phyloP scores from a whole-genome alignment of 345 rosid species.

The Euphorbia tirucalli region DNA sequence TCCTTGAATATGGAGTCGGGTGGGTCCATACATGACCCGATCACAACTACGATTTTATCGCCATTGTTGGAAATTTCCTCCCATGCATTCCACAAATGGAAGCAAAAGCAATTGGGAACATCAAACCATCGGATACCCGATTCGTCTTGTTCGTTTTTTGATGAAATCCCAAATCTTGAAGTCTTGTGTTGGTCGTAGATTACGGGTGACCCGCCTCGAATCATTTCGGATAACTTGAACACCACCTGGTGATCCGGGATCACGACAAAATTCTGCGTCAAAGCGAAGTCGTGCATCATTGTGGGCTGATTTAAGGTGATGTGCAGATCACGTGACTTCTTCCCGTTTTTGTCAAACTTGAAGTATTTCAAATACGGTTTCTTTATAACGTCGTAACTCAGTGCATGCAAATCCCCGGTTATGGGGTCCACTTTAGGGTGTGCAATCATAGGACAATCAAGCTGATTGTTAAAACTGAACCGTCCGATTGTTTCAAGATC shows the following conservation, averaged over 20 bases:
- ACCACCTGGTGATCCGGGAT: slow-evolving; percentile 78
- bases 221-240: slow-evolving; percentile 65
- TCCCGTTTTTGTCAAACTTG: slow-evolving; percentile 43
- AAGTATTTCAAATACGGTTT: slow-evolving; percentile 63
- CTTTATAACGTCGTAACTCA: slow-evolving; percentile 53
- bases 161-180: slow-evolving; percentile 53
- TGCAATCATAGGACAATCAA: slow-evolving; percentile 58
- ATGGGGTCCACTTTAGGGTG: slow-evolving; percentile 74
- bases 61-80: slow-evolving; percentile 45
- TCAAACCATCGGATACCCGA: slow-evolving; percentile 53
- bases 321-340: slow-evolving; percentile 48
- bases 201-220: slow-evolving; percentile 77
- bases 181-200: slow-evolving; percentile 42
- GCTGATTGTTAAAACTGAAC: slow-evolving; percentile 52
- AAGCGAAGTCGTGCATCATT: slow-evolving; percentile 74
- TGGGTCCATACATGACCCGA: slow-evolving; percentile 78
- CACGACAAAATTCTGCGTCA: slow-evolving; percentile 47
- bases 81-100: slow-evolving; percentile 84
- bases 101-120: slow-evolving; percentile 57
- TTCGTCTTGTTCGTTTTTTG: slow-evolving; percentile 37
- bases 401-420: slow-evolving; percentile 54
- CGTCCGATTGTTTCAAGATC: slow-evolving; percentile 60
- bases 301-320: slow-evolving; percentile 48
- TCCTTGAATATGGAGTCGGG: slow-evolving; percentile 66
- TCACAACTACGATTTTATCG: slow-evolving; percentile 38